Evolutionary conservation across 2,329 filamentous ascomycete species (phyloP).

Genomic region (Fusarium mexicanum): DNA sequence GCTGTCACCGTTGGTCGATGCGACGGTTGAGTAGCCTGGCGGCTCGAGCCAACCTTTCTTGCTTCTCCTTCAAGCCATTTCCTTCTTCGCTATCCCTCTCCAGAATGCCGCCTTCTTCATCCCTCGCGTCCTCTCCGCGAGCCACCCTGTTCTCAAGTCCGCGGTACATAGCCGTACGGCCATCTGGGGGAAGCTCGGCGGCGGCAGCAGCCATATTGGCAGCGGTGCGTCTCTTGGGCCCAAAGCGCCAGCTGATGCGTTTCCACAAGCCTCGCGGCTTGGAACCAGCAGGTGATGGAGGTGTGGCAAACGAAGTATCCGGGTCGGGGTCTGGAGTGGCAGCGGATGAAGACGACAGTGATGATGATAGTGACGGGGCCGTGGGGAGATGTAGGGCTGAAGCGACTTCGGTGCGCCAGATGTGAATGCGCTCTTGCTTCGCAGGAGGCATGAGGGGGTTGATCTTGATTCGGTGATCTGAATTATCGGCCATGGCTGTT

Average conservation of each 20-base stretch:
- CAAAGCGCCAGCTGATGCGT: conserved; percentile 43
- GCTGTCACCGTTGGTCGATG: conserved; percentile 23
- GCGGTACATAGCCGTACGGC: conserved; percentile 52
- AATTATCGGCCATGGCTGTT: conserved; percentile 17
- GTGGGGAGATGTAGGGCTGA: conserved; percentile 45
- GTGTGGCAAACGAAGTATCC: conserved; percentile 23
- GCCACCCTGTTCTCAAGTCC: conserved; percentile 30
- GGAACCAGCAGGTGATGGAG: conserved; percentile 25
- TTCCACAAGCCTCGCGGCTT: conserved; percentile 40
- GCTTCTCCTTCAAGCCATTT: conserved; percentile 48
- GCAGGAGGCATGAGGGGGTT: conserved; percentile 46
- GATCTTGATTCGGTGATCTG: conserved; percentile 10
- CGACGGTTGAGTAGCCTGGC: conserved; percentile 49
- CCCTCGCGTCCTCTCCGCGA: conserved; percentile 31
- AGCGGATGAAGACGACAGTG: conserved; percentile 47
- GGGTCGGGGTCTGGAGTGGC: conserved; percentile 27
- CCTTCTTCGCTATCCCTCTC: conserved; percentile 41
- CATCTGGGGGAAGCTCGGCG: conserved; percentile 33
- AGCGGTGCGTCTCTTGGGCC: conserved; percentile 31
- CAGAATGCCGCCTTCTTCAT: conserved; percentile 36
- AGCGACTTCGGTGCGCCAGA: conserved; percentile 62
- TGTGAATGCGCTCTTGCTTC: conserved; percentile 55
- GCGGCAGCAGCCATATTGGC: conserved; percentile 36
- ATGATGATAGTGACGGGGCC: conserved; percentile 45
- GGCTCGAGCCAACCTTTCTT: conserved; percentile 54